Conservation (phyloP, 2,329 filamentous ascomycete species). For the Pseudogymnoascus sp. region DNA sequence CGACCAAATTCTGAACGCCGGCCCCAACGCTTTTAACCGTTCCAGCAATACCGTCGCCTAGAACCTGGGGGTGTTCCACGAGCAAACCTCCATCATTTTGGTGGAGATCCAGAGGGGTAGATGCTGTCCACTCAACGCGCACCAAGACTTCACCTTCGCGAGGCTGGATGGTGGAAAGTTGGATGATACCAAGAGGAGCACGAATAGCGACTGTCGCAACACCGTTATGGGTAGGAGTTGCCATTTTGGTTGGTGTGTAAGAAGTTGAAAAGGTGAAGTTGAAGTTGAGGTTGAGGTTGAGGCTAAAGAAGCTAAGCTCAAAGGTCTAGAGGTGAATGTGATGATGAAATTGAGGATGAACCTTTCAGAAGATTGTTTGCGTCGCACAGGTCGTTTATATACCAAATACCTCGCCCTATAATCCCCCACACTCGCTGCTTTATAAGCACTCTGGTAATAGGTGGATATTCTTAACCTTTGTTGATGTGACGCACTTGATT, state of each 20-base stretch:
- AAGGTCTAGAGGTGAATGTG: neutral
- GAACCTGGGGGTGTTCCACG: conserved; percentile 40
- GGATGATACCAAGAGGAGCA: conserved; percentile 28
- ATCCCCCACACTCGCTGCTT: neutral
- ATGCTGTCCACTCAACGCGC: conserved; percentile 49
- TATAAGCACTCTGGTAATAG: neutral
- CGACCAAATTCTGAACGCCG: conserved; percentile 34
- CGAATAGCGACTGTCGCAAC: conserved; percentile 34
- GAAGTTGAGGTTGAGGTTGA: neutral
- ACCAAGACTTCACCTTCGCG: conserved; percentile 42
- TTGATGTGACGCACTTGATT: neutral
- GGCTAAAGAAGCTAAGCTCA: neutral
- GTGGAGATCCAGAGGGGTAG: conserved; percentile 54
- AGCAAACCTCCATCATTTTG: conserved; percentile 52
- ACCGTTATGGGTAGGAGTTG: conserved; percentile 30
- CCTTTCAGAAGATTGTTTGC: neutral
- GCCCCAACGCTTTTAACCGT: conserved; percentile 44
- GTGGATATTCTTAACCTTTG: neutral
- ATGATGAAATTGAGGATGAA: neutral
- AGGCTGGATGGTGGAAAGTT: conserved; percentile 26
- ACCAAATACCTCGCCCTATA: neutral
- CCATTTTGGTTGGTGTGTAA: conserved; percentile 19
- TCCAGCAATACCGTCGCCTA: conserved; percentile 46
- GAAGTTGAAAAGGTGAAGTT: neutral
- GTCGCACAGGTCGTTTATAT: neutral